Evolutionary conservation across 2,329 filamentous ascomycete genomes (phyloP), one percentile per base, ranked within the genome.

Genomic region (Talaromyces sp.): DNA sequence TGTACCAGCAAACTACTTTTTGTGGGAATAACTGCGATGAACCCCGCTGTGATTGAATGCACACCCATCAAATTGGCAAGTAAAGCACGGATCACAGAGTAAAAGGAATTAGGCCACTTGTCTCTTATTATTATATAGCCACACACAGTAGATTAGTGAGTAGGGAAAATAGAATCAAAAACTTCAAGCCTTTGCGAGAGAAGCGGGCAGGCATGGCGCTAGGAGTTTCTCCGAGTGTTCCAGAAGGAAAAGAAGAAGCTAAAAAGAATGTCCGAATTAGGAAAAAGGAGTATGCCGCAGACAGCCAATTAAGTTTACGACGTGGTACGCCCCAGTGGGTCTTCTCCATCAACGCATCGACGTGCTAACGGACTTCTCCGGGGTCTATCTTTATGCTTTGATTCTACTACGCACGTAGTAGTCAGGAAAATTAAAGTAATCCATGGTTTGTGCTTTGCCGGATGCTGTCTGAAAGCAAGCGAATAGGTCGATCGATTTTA

Each of bases 251-350:
- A 37, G 13, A 8, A 43, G 35, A 31, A 59, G 39, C 35, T 59
- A 59, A 59, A 59, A 59, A 43, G 25, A 19, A 59, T 17, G 37
- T 59, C 52, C 52, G 17, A 27, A 56, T 56, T 56, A 56, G 52
- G 52, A 39, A 56, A 56, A 17, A 15, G n/a, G 49, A n/a, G 13
- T 27, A 39, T 35, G 4, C 13, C 15, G n/a, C 33, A 22, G 4
- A 11, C 10, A 37, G 17, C 52, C 52, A 56, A 56, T 37, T 5
- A 52, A 10, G 9, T 31, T 15, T 10, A 11, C 39, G 10, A 17
- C 22, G 10, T 17, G 6, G 19, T 25, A 47, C 2, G 9, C 13
- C 2, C 19, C 19, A 47, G 19, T 43, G 39, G 39, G 39, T 1
- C 39, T 41, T n/a, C 41, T 19, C 4, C 27, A 31, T 31, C 1